Base-by-base conservation (phyloP, 2,329 filamentous ascomycete genomes). In the Fusarium sp. region DNA sequence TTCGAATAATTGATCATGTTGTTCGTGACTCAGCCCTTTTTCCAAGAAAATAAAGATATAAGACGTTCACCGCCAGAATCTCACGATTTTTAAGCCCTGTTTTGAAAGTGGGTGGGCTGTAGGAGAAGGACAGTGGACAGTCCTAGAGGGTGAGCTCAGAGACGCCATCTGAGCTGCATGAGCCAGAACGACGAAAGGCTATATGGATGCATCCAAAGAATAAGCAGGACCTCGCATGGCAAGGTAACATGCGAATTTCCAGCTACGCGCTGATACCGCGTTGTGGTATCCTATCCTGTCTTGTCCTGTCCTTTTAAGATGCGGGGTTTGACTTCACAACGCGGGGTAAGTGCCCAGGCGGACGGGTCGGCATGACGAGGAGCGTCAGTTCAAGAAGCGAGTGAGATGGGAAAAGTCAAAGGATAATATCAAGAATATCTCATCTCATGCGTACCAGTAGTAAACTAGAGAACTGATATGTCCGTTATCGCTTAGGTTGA, bases 241-340 rank as follows among this genome's bases (percentile, higher is more conserved):
- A 64, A 34, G 61, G 57, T 53, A 57, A 45, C 44, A 53, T 24
- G 52, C 46, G 65, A 69, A 71, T 76, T 65, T 67, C 55, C 48
- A 63, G 64, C 65, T 74, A 76, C 71, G 74, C 74, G 74, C 74
- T 76, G 74, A 76, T 76, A 65, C 74, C 74, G 74, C 74, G 44
- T 73, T 42, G 61, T 64, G 45, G 60, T 53, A 56, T 56, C 57
- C 34, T 37, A 11, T 30, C 13, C 29, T 30, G 32, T 56, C 57
- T 14, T 34, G 32, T 18, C 18, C 34, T 37, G 34, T 37, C 34
- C 41, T 48, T 48, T 46, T 52, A 47, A 60, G 72, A 74, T 76
- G 74, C 72, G 74, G 74, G 74, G 74, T 73, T 74, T 67, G 57
- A 34, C 67, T 73, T 67, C 62, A 49, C 44, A 74, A 75, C 74